A percentile compares a stretch with the other conserved stretches of the same genome.
These are phyloP conservation scores for Leccinum broughii DNA, from an alignment of 768 basidiomycete genomes.

Conservation along the genomic window DNA sequence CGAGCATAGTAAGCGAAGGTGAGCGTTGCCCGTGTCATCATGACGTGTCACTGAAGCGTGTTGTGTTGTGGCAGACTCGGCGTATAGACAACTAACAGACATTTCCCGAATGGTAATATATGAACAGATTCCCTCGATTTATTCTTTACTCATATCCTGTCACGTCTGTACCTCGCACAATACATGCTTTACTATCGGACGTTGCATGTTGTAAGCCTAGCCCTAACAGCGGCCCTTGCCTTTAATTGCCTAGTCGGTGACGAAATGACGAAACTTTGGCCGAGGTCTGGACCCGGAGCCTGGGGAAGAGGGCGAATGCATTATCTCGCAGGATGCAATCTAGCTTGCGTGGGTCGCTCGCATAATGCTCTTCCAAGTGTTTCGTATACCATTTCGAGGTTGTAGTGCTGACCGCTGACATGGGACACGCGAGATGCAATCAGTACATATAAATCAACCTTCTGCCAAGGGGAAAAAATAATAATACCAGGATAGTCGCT, in stretches of 20 bases:
- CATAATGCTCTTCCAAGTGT: slow-evolving; percentile 52
- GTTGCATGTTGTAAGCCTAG: slow-evolving; percentile 11
- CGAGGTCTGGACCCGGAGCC: slow-evolving; percentile 16
- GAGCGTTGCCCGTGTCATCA: slow-evolving; percentile 22
- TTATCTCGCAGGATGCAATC: slow-evolving; percentile 49
- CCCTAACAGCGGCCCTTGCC: neutral
- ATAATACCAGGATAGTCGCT: slow-evolving; percentile 73
- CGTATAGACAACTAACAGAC: slow-evolving; percentile 41
- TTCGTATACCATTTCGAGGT: slow-evolving; percentile 64
- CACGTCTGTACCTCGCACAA: slow-evolving; percentile 31
- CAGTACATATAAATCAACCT: neutral
- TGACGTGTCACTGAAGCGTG: slow-evolving; percentile 6
- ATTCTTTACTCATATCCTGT: slow-evolving; percentile 23
- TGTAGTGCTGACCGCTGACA: slow-evolving; percentile 54
- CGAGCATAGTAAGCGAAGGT: slow-evolving; percentile 83
- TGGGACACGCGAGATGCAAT: neutral
- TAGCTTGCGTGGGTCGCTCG: slow-evolving; percentile 39
- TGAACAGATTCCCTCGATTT: slow-evolving; percentile 27
- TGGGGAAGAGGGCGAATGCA: slow-evolving; percentile 52
- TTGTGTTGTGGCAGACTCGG: slow-evolving; percentile 49
- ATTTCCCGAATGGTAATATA: slow-evolving; percentile 18
- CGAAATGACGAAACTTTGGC: neutral
- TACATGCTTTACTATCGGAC: slow-evolving; percentile 18
- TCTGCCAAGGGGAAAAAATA: neutral
- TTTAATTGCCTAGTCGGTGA: neutral